Evolutionary conservation across 257 asterid genomes (phyloP).

Genomic region (Solanum chmielewskii): DNA sequence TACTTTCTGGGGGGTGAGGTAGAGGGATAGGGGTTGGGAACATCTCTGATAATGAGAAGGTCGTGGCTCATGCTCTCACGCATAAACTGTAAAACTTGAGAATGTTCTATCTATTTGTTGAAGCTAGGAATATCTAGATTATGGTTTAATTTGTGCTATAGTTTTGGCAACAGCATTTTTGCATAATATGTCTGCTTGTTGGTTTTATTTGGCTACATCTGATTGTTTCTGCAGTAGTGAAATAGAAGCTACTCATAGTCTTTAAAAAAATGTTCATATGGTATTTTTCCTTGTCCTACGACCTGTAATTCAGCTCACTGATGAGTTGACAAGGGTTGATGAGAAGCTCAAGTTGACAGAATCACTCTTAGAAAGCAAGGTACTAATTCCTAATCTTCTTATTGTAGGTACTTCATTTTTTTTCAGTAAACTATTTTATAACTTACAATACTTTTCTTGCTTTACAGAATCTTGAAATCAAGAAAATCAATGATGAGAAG

Average conservation of each 20-base stretch:
- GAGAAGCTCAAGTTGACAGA: slow-evolving; percentile 85
- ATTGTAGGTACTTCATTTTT: neutral
- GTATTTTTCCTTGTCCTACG: neutral
- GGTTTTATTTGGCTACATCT: neutral
- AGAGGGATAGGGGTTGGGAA: neutral
- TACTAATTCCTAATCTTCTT: slow-evolving; percentile 11
- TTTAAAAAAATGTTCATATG: neutral
- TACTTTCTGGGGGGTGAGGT: neutral
- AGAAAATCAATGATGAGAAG: slow-evolving; percentile 91
- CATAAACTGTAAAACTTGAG: neutral
- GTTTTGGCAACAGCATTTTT: neutral
- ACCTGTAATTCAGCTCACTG: slow-evolving; percentile 46
- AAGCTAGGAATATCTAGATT: neutral
- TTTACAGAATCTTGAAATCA: slow-evolving; percentile 88
- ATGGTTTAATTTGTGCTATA: neutral
- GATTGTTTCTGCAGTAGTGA: neutral
- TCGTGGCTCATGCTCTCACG: neutral
- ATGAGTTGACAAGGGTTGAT: slow-evolving; percentile 74
- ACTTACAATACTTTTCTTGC: neutral
- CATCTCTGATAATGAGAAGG: neutral
- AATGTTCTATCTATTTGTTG: neutral
- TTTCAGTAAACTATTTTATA: neutral
- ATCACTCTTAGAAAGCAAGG: slow-evolving; percentile 86
- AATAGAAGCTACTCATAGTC: neutral
- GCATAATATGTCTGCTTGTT: neutral